A percentile compares a stretch with the other conserved stretches of the same genome.
Evolutionary conservation across 1,284 basidiomycete species (phyloP).

Genomic region (Sanghuangporus weigelae): DNA sequence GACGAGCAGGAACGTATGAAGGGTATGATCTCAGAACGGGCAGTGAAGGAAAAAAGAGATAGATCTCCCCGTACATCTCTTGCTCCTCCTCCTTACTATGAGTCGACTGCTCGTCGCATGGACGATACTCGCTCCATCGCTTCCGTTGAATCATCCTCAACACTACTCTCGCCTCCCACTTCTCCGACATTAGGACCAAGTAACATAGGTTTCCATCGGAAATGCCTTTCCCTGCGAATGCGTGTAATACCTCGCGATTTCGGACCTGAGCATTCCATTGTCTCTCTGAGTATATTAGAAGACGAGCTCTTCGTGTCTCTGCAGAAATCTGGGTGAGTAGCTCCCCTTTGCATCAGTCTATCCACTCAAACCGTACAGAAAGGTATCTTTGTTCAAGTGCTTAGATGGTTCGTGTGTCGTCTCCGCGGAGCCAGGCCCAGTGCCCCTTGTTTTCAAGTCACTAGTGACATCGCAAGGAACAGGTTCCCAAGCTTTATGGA

Average conservation of each 20-base stretch:
- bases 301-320: slow-evolving; percentile 42
- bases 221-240: slow-evolving; percentile 35
- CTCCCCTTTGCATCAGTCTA: background rate
- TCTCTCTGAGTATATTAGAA: slow-evolving; percentile 40
- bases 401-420: slow-evolving; percentile 24
- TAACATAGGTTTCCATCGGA: slow-evolving; percentile 15
- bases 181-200: slow-evolving; percentile 15
- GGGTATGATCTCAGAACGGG: slow-evolving; percentile 55
- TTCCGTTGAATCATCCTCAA: slow-evolving; percentile 11
- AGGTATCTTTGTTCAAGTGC: slow-evolving; percentile 20
- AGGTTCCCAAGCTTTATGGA: slow-evolving; percentile 34
- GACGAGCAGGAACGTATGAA: slow-evolving; percentile 71
- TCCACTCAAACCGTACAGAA: slow-evolving; percentile 6
- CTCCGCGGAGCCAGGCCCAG: slow-evolving; percentile 2
- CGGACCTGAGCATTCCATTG: slow-evolving; percentile 35
- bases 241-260: slow-evolving; percentile 48
- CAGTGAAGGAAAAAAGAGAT: slow-evolving; percentile 36
- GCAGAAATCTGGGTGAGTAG: slow-evolving; percentile 50
- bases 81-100: background rate
- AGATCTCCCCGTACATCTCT: slow-evolving; percentile 19
- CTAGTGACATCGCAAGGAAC: slow-evolving; percentile 9
- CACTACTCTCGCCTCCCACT: slow-evolving; percentile 32
- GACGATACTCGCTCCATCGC: slow-evolving; percentile 11
- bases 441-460: background rate
- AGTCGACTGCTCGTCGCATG: background rate